These are phyloP conservation scores for Colletotrichum neosansevieriae DNA, from an alignment of 2,329 filamentous ascomycete species.

Conservation along the genomic window DNA sequence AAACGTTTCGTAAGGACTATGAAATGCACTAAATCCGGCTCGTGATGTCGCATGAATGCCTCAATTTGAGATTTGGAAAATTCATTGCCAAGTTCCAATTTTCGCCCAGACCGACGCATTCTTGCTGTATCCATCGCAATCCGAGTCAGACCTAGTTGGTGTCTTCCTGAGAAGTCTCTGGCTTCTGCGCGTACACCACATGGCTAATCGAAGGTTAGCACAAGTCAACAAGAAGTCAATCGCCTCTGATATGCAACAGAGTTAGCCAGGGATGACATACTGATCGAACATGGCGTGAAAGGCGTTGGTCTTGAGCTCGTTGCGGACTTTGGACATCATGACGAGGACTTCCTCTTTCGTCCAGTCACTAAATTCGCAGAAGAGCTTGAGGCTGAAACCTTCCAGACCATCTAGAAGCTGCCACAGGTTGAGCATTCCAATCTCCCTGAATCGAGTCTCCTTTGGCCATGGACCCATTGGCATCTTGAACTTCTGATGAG, in stretches of 20 bases:
- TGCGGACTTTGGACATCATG: not conserved
- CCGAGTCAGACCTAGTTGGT: too few species aligned
- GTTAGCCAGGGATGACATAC: accelerated
- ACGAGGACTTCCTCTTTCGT: not conserved
- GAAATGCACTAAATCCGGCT: too few species aligned
- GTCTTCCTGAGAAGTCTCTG: not conserved
- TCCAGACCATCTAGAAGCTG: not conserved
- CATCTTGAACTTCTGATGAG: not conserved
- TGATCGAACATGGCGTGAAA: not conserved
- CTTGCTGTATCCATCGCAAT: too few species aligned
- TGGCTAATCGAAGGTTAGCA: not conserved
- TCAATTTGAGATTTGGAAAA: too few species aligned
- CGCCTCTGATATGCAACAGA: not conserved
- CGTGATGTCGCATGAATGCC: too few species aligned
- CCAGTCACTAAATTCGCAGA: not conserved
- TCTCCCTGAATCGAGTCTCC: not conserved
- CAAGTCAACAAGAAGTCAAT: too few species aligned
- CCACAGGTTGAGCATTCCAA: not conserved
- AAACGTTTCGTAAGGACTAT: too few species aligned
- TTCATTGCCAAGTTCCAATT: too few species aligned
- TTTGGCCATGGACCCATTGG: not conserved
- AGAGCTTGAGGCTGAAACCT: not conserved
- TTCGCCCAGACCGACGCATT: too few species aligned
- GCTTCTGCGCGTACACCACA: conserved; percentile 4
- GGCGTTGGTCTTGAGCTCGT: not conserved